Percentiles rank a stretch among this genome's conserved stretches.
These are phyloP conservation scores for Cicer arietinum DNA, from an alignment of 306 rosid genomes.

Conservation along the genomic window DNA sequence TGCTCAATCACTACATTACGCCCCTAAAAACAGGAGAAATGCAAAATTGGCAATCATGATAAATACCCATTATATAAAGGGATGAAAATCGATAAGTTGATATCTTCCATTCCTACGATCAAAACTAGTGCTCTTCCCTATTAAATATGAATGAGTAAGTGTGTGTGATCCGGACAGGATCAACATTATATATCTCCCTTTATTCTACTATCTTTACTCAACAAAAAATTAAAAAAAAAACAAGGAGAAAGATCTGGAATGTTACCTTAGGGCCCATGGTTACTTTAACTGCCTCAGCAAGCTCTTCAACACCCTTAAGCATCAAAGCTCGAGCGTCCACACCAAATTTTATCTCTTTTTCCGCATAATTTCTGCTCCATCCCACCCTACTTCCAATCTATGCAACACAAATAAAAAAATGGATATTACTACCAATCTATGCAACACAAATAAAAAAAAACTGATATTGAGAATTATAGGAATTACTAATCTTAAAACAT, in stretches of 20 bases:
- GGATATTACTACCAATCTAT: no score
- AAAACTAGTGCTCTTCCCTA: constrained; percentile 24
- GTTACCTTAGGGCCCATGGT: constrained; percentile 98
- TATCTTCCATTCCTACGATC: constrained; percentile 3
- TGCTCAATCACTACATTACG: constrained; percentile 94
- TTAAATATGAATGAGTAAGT: not conserved
- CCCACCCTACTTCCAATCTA: constrained; percentile 77
- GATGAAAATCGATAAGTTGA: not conserved
- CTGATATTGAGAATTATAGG: not conserved
- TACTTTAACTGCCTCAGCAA: constrained; percentile 93
- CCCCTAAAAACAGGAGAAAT: constrained; percentile 60
- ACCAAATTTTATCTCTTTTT: constrained; percentile 89
- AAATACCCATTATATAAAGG: not conserved
- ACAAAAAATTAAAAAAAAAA: not conserved
- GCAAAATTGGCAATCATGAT: constrained; percentile 8
- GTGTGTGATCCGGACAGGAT: not conserved
- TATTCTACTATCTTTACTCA: not conserved
- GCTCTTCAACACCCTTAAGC: constrained; percentile 98
- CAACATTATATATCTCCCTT: not conserved
- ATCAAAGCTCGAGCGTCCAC: constrained; percentile 95
- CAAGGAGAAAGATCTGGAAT: not conserved
- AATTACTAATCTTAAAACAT: constrained; percentile 7
- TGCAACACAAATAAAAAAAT: constrained; percentile 16
- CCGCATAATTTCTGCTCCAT: constrained; percentile 91
- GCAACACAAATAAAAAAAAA: constrained; percentile 12